phyloP scores from a whole-genome alignment of 2,329 filamentous ascomycete genomes.

The Colletotrichum sp. region DNA sequence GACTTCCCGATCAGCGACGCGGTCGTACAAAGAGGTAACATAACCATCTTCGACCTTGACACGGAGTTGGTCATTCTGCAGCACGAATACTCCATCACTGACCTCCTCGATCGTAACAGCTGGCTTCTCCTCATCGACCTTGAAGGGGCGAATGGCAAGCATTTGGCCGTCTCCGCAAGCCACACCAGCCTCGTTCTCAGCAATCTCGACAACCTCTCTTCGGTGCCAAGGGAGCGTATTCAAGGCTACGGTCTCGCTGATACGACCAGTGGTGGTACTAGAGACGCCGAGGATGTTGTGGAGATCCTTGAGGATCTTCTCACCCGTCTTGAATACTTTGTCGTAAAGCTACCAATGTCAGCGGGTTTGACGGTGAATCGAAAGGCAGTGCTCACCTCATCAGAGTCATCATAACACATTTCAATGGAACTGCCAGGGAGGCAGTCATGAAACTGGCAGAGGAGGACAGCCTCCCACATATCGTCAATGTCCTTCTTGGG shows the following conservation, averaged over 20 bases:
- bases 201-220: constrained; percentile 72
- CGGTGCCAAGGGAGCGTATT: constrained; percentile 91
- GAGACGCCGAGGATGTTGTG: constrained; percentile 69
- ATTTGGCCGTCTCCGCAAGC: constrained; percentile 61
- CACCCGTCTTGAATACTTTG: constrained; percentile 78
- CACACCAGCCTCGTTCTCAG: constrained; percentile 54
- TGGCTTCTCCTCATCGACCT: constrained; percentile 45
- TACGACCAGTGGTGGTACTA: constrained; percentile 39
- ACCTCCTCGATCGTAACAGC: constrained; percentile 58
- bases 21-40: constrained; percentile 86
- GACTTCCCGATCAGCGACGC: constrained; percentile 74
- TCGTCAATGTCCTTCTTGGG: constrained; percentile 92
- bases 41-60: constrained; percentile 75
- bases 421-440: constrained; percentile 93
- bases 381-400: constrained; percentile 59
- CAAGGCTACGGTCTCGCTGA: constrained; percentile 64
- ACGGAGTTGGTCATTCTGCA: constrained; percentile 78
- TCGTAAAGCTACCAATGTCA: constrained; percentile 69
- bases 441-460: constrained; percentile 98
- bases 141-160: constrained; percentile 54
- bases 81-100: constrained; percentile 69
- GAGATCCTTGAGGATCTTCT: constrained; percentile 73
- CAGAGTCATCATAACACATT: constrained; percentile 97
- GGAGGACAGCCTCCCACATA: constrained; percentile 91
- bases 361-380: background rate